Base-by-base conservation (phyloP, 176 grass and related monocot species). In the Tillandsia leiboldiana region DNA sequence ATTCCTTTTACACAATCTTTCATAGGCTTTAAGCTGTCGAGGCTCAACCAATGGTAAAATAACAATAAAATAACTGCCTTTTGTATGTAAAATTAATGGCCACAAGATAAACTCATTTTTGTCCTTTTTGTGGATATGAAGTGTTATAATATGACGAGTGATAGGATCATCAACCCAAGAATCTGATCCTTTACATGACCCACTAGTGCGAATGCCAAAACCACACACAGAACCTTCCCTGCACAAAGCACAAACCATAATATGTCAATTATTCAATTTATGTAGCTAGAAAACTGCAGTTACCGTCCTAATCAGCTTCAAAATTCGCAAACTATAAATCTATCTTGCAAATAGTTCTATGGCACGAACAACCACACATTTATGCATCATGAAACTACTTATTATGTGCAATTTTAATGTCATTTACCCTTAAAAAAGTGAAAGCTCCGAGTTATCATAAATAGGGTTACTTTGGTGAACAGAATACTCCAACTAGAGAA, bases 161-260 rank as follows among this genome's bases (percentile, higher is more conserved):
- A 96, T 84, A 3, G 93, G 93, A 68, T 96, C 93, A 80, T 96
- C 93, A 2, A 96, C 78, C 85, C 83, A 96, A 33, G 86, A 92
- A 87, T 96, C 93, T 0, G 77, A 91, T 65, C 86, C 88, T 13
- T 63, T 54, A 69, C 73, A 65, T 72, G 93, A 97, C 22, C 67
- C 17, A 9, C 50, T 80, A 51, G 83, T 81, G 10, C 89, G 84
- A 66, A 90, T 81, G 26, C 93, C 89, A 76, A 80, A 97, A 72
- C 93, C 82, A 0, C 77, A 76, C 15, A 79, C 77, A n/a, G 86
- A 87, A 24, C 86, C 89, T 79, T 96, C 84, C 93, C 86, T 96
- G 72, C 68, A 66, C 50, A 79, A 42, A 17, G 1, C 12, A 26
- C 24, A 51, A 23, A 29, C 14, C 9, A 65, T 23, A 23, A 23